These are phyloP conservation scores for Claviceps pusilla DNA, from an alignment of 2,329 filamentous ascomycete genomes.

Conservation along the genomic window DNA sequence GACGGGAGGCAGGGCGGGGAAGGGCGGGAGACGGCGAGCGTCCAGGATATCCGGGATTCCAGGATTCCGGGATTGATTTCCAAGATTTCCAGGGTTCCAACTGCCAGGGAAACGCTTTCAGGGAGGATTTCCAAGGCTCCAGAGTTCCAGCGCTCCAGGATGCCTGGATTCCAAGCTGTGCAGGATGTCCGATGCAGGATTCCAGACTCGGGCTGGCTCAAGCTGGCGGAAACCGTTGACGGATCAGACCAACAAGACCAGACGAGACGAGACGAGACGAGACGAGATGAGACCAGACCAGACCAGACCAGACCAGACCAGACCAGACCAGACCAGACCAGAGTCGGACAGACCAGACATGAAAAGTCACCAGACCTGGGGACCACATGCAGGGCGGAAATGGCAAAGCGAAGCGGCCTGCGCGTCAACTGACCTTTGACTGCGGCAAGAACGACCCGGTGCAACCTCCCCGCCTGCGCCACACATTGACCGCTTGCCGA, in stretches of 20 bases:
- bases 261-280: too few species aligned
- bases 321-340: too few species aligned
- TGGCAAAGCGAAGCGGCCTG: background rate
- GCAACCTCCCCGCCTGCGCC: background rate
- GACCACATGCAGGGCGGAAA: too few species aligned
- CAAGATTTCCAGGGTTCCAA: background rate
- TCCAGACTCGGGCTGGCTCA: too few species aligned
- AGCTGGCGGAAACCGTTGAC: too few species aligned
- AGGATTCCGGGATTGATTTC: background rate
- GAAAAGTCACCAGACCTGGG: too few species aligned
- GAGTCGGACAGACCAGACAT: too few species aligned
- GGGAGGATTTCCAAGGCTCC: background rate
- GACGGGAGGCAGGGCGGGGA: background rate
- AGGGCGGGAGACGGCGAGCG: background rate
- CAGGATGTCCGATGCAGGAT: background rate
- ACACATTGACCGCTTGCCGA: background rate
- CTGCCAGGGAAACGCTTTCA: too few species aligned
- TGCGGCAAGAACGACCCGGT: background rate
- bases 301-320: too few species aligned
- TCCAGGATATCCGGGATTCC: background rate
- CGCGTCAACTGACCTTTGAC: background rate
- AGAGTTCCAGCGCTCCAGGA: background rate
- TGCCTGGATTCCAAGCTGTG: background rate
- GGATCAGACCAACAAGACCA: too few species aligned
- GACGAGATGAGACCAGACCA: too few species aligned